phyloP scores from a whole-genome alignment of 371 early-diverging fungal genomes.

The Polyrhizophydium stewartii region DNA sequence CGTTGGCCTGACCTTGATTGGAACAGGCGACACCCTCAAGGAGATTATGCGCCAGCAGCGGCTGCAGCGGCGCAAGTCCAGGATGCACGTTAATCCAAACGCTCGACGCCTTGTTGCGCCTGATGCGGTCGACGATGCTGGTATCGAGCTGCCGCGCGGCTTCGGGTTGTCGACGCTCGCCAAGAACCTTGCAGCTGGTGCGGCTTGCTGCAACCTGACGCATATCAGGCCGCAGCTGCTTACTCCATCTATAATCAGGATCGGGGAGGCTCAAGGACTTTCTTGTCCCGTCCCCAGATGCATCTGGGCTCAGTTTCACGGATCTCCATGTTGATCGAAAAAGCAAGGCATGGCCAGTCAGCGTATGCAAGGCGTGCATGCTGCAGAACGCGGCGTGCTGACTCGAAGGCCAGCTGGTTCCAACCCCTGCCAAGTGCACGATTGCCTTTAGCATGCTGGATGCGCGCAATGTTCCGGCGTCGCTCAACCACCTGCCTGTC shows the following conservation, averaged over 20 bases:
- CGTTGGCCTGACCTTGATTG: not conserved
- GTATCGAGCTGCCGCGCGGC: conserved; percentile 9
- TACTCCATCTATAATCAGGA: not conserved
- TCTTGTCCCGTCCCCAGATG: conserved; percentile 16
- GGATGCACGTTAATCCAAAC: not conserved
- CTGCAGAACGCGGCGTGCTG: not conserved
- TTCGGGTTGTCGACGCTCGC: conserved; percentile 14
- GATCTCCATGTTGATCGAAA: conserved; percentile 24
- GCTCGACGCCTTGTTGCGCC: not conserved
- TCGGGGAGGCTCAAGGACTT: conserved; percentile 4
- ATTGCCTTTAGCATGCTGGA: conserved; percentile 35
- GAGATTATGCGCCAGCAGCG: not conserved
- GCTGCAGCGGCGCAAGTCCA: not conserved
- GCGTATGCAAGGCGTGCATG: not conserved
- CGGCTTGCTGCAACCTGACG: not conserved
- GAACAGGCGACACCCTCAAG: not conserved
- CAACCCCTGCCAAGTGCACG: conserved; percentile 15
- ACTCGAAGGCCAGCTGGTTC: not conserved
- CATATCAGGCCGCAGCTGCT: not conserved
- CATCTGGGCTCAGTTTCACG: conserved; percentile 18
- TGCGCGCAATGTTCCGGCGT: conserved; percentile 19
- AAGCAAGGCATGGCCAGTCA: conserved; percentile 8
- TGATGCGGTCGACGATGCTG: conserved; percentile 3
- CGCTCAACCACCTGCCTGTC: conserved; percentile 10
- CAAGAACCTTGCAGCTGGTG: conserved; percentile 8